phyloP scores from a whole-genome alignment of 2,329 filamentous ascomycete genomes.

The Neonectria hederae region DNA sequence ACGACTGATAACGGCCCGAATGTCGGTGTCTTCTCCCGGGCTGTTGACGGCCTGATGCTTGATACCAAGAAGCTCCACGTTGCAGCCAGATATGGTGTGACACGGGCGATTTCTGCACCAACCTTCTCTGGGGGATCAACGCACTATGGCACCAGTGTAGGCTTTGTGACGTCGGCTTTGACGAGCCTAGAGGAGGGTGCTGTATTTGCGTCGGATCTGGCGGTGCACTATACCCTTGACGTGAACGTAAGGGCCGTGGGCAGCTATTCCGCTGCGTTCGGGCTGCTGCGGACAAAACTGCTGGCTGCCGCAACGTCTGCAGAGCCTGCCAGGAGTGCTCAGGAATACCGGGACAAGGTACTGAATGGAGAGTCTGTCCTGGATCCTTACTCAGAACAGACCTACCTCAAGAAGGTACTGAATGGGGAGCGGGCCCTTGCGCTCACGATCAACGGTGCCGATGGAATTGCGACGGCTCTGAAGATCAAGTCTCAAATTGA shows the following conservation, averaged over 20 bases:
- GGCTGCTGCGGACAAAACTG: slow-evolving; percentile 62
- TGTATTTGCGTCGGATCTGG: slow-evolving; percentile 63
- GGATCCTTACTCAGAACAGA: slow-evolving; percentile 58
- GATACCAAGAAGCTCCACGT: slow-evolving; percentile 65
- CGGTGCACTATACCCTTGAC: slow-evolving; percentile 68
- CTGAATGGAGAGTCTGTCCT: slow-evolving; percentile 51
- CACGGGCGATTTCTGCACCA: slow-evolving; percentile 67
- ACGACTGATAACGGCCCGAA: slow-evolving; percentile 62
- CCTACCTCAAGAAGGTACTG: slow-evolving; percentile 64
- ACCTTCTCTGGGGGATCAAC: slow-evolving; percentile 53
- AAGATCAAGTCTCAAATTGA: slow-evolving; percentile 68
- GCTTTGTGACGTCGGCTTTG: slow-evolving; percentile 62
- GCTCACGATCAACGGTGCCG: slow-evolving; percentile 69
- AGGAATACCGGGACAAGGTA: slow-evolving; percentile 62
- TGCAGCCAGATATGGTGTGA: slow-evolving; percentile 66
- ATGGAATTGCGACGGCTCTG: slow-evolving; percentile 69
- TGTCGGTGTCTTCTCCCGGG: slow-evolving; percentile 63
- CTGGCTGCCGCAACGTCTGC: slow-evolving; percentile 57
- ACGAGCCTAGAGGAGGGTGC: slow-evolving; percentile 58
- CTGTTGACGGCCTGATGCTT: slow-evolving; percentile 64
- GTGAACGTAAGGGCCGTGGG: slow-evolving; percentile 50
- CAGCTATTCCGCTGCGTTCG: slow-evolving; percentile 65
- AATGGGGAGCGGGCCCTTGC: slow-evolving; percentile 63
- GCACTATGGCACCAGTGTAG: slow-evolving; percentile 66
- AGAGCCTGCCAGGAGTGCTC: slow-evolving; percentile 50